A percentile compares a stretch with the other conserved stretches of the same genome.
Conservation (phyloP, 176 grass and related monocot genomes). For the Coix lacrymajobi region DNA sequence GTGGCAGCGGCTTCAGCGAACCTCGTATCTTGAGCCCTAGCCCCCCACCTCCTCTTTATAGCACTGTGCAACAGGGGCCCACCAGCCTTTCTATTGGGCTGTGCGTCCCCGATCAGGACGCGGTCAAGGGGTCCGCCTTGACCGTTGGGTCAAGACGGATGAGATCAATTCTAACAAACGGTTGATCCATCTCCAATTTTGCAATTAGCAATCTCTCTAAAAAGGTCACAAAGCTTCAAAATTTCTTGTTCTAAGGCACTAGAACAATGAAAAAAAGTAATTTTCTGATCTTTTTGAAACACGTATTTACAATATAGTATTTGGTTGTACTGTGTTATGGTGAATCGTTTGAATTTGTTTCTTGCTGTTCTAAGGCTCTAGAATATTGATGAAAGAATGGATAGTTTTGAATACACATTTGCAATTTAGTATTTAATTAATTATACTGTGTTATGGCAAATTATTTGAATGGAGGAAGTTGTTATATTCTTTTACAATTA, state of each 20-base stretch:
- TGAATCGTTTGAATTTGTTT: background rate
- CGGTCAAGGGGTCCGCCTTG: no score
- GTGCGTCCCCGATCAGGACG: no score
- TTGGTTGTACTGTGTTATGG: background rate
- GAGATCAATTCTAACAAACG: no score
- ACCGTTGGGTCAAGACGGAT: no score
- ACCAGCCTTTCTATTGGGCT: no score
- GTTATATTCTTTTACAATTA: background rate
- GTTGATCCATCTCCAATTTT: no score
- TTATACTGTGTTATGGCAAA: background rate
- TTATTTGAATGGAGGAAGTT: background rate
- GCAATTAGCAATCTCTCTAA: no score
- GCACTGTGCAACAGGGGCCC: no score
- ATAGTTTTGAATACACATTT: background rate
- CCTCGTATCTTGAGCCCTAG: no score
- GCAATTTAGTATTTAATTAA: background rate
- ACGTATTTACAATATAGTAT: background rate
- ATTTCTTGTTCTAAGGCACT: background rate
- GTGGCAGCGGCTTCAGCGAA: no score
- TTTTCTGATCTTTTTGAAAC: background rate
- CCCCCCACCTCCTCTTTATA: no score
- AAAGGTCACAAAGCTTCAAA: no score
- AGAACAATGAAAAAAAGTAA: background rate
- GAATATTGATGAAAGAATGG: background rate
- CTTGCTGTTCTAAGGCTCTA: background rate